These are phyloP conservation scores for Mortierella sp. DNA, from an alignment of 371 early-diverging fungal genomes.

Conservation along the genomic window DNA sequence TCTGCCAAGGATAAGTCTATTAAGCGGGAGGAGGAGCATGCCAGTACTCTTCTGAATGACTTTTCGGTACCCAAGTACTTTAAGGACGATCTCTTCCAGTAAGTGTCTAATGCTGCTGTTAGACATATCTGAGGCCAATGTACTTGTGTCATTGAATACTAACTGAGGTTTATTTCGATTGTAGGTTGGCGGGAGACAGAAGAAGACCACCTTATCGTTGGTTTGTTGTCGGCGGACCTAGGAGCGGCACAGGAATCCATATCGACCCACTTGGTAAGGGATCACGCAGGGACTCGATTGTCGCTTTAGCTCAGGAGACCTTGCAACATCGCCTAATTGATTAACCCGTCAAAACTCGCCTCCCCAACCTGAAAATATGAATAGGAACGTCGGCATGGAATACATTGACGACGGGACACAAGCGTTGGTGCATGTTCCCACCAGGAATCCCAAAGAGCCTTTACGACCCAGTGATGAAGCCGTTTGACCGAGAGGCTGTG, in stretches of 20 bases:
- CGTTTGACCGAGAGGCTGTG: slow-evolving; percentile 81
- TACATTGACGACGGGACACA: slow-evolving; percentile 72
- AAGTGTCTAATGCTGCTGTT: neutral
- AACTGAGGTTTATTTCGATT: neutral
- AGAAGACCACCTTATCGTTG: slow-evolving; percentile 78
- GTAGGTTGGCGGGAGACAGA: slow-evolving; percentile 68
- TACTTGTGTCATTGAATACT: neutral
- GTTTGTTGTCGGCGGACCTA: slow-evolving; percentile 75
- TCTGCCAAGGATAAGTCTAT: slow-evolving; percentile 18
- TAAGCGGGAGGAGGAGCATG: slow-evolving; percentile 51
- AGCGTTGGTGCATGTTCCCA: slow-evolving; percentile 84
- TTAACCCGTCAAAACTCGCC: neutral
- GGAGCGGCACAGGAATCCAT: slow-evolving; percentile 80
- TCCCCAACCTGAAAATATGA: neutral
- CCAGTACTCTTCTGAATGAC: slow-evolving; percentile 70
- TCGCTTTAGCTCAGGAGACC: neutral
- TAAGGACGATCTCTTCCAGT: slow-evolving; percentile 79
- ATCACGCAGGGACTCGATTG: neutral
- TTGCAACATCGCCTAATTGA: neutral
- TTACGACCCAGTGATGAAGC: slow-evolving; percentile 73
- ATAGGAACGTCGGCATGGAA: slow-evolving; percentile 80
- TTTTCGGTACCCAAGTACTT: slow-evolving; percentile 83
- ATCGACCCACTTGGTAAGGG: slow-evolving; percentile 69
- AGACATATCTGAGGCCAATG: neutral
- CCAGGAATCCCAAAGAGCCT: slow-evolving; percentile 68